A percentile compares a stretch with the other conserved stretches of the same genome.
Conservation (phyloP, 306 rosid genomes). For the Parietaria judaica region DNA sequence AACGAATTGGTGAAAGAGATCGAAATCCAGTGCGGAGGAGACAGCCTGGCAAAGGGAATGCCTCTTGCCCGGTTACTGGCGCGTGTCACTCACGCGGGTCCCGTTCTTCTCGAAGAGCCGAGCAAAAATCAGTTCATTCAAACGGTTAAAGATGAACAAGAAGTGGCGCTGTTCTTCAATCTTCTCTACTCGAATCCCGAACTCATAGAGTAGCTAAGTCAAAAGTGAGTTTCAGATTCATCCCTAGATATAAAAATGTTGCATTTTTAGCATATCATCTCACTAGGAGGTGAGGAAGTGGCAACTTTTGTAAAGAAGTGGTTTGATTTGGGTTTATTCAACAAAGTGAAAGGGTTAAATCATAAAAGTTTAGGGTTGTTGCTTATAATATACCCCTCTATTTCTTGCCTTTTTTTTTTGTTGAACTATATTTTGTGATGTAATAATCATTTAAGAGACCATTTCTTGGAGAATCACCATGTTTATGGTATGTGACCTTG, state of each 20-base stretch:
- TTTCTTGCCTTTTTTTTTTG: conserved; percentile 10
- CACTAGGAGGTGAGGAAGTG: conserved; percentile 16
- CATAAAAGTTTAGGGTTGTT: conserved; percentile 22
- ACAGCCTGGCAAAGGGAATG: conserved; percentile 42
- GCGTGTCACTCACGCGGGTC: conserved; percentile 67
- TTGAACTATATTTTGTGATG: conserved; percentile 5
- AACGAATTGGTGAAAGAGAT: conserved; percentile 45
- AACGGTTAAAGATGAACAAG: conserved; percentile 42
- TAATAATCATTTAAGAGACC: neutral
- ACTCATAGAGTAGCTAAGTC: conserved; percentile 28
- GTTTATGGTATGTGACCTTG: neutral
- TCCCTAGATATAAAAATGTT: conserved; percentile 12
- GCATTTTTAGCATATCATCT: conserved; percentile 6
- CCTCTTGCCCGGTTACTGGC: conserved; percentile 72
- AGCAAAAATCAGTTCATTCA: conserved; percentile 61
- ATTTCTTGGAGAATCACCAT: conserved; percentile 1
- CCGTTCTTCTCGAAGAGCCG: conserved; percentile 62
- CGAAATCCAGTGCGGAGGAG: conserved; percentile 46
- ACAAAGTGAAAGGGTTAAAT: conserved; percentile 19
- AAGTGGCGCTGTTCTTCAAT: conserved; percentile 79
- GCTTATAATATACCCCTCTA: conserved; percentile 14
- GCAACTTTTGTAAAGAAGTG: conserved; percentile 27
- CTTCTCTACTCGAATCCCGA: conserved; percentile 70
- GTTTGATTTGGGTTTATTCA: conserved; percentile 16
- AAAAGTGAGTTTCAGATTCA: conserved; percentile 14